These are phyloP conservation scores for Ophiobolus disseminans DNA, from an alignment of 2,329 filamentous ascomycete genomes.

Conservation along the genomic window DNA sequence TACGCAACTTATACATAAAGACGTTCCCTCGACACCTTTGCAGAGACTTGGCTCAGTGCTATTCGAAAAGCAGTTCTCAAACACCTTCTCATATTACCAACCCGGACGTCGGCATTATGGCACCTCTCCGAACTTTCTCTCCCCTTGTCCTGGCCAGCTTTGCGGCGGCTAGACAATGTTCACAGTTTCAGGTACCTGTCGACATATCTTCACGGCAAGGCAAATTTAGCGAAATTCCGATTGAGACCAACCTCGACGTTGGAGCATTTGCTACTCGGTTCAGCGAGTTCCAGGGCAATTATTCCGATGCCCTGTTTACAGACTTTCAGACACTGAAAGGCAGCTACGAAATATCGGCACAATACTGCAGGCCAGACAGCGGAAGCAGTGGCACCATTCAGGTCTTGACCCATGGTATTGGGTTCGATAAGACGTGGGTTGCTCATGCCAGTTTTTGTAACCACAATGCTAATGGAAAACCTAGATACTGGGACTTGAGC, in stretches of 20 bases:
- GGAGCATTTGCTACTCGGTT: conserved; percentile 58
- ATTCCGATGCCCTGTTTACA: conserved; percentile 53
- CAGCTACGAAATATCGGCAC: conserved; percentile 64
- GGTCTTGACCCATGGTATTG: conserved; percentile 62
- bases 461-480: neutral
- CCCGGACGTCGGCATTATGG: conserved; percentile 8
- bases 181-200: conserved; percentile 64
- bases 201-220: conserved; percentile 62
- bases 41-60: too few relatives aligned
- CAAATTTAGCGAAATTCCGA: conserved; percentile 59
- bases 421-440: conserved; percentile 59
- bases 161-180: conserved; percentile 45
- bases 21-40: too few relatives aligned
- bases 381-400: conserved; percentile 50
- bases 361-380: conserved; percentile 65
- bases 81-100: neutral
- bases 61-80: neutral
- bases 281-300: conserved; percentile 50
- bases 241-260: conserved; percentile 62
- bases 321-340: conserved; percentile 61
- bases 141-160: conserved; percentile 27
- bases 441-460: neutral
- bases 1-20: too few relatives aligned
- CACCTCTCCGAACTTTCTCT: conserved; percentile 14
- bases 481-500: conserved; percentile 67